Evolutionary conservation across 75 land plant genomes (phyloP).

Genomic region (Pseudotsuga menziesii): DNA sequence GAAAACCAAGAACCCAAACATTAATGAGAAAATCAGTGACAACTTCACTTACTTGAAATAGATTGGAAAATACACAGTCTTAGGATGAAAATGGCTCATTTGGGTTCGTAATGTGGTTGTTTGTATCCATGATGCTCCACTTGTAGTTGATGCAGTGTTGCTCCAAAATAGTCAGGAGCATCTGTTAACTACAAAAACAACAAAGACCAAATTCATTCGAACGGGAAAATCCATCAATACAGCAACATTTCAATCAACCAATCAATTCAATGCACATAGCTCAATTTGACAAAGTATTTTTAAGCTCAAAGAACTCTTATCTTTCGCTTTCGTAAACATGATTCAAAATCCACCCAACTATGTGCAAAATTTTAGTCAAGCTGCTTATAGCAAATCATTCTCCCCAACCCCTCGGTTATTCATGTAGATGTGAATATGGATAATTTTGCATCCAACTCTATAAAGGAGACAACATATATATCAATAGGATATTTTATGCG

Average conservation of each 20-base stretch:
- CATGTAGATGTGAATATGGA: no score
- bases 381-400: no score
- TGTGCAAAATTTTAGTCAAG: no score
- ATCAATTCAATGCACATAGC: neutral
- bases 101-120: conserved; percentile 39
- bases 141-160: conserved; percentile 89
- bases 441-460: no score
- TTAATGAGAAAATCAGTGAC: neutral
- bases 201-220: neutral
- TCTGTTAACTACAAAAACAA: conserved; percentile 66
- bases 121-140: conserved; percentile 38
- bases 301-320: no score
- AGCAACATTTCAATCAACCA: neutral
- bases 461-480: no score
- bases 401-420: no score
- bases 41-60: conserved; percentile 79
- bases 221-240: neutral
- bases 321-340: no score
- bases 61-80: conserved; percentile 95
- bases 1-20: no score
- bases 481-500: no score
- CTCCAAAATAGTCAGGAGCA: conserved; percentile 87
- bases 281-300: neutral
- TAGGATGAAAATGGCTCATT: conserved; percentile 63
- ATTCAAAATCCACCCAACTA: no score